Evolutionary conservation across 2,329 filamentous ascomycete species (phyloP).

Genomic region (Fusarium xylarioides): DNA sequence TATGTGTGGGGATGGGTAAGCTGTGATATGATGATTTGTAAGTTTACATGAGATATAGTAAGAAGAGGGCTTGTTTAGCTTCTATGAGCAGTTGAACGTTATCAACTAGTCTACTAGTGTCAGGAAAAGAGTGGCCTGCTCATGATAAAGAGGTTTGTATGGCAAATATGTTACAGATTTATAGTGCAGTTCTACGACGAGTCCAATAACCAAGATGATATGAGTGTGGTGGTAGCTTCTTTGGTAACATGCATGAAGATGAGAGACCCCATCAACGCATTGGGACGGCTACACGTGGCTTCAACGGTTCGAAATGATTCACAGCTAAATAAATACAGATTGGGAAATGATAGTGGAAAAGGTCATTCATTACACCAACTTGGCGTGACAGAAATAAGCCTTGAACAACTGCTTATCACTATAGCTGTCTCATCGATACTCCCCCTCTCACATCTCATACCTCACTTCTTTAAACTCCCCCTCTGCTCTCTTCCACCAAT

Average conservation of each 20-base stretch:
- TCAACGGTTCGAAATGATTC: not conserved
- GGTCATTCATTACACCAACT: not conserved
- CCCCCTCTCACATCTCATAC: constrained; percentile 26
- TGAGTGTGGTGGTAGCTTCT: not conserved
- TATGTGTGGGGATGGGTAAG: not conserved
- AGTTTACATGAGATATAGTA: not conserved
- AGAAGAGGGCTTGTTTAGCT: not conserved
- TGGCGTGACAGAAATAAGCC: not conserved
- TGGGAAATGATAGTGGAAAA: too few species aligned
- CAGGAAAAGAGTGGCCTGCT: not conserved
- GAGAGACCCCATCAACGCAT: not conserved
- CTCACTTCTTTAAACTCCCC: constrained; percentile 35
- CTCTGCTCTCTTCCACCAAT: constrained; percentile 36
- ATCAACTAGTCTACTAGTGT: not conserved
- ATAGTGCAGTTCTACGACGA: not conserved
- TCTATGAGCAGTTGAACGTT: not conserved
- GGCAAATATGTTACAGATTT: not conserved
- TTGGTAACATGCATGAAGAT: not conserved
- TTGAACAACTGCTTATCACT: not conserved
- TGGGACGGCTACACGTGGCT: too few species aligned
- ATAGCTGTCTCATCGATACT: not conserved
- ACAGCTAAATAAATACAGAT: too few species aligned
- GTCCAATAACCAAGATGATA: not conserved
- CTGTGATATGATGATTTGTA: not conserved
- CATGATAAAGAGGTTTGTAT: not conserved